Evolutionary conservation across 768 basidiomycete species (phyloP), one percentile per base, ranked within the genome.

Genomic region (Psilocybe sp.): DNA sequence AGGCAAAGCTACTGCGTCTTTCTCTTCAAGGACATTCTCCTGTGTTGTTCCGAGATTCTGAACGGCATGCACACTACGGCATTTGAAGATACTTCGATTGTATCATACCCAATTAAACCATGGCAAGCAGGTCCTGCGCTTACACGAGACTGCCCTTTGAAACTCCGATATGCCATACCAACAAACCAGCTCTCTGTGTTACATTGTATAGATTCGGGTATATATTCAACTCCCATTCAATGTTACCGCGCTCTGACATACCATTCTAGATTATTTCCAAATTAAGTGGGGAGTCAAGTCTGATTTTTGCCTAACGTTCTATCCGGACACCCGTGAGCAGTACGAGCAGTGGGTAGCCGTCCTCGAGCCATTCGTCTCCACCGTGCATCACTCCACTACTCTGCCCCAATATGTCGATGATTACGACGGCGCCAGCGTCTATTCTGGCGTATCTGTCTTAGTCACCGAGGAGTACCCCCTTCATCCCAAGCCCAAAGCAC

Each of bases 51-150:
- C 10, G 68, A 71, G 23, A 28, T 28, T 28, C 23, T 28, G 23
- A 28, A 28, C 7, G 23, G 23, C 23, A 28, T 28, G 23, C 23
- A 28, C 7, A 7, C 23, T 7, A 28, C 23, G 23, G 4, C 23
- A 28, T 28, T 28, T 28, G 23, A 28, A 28, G 23, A 28, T 28
- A 28, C 23, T 28, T 28, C 23, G 4, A 28, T 28, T 28, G 23
- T 28, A 28, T 28, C 23, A 35, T 71, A 73, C 52, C 71, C 72
- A 1, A 61, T 72, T 3, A 50, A 56, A 10, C 51, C 69, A 2
- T 75, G 73, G 73, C 69, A 71, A 52, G 47, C 71, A 8, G 74
- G 74, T 1, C 66, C 68, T 7, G 71, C 69, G 0, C 56, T 72
- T 19, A 54, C 60, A 37, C 55, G 60, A 41, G 56, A 41, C 11